phyloP scores from a whole-genome alignment of 179 eudicot genomes.

The Silene vulgaris region DNA sequence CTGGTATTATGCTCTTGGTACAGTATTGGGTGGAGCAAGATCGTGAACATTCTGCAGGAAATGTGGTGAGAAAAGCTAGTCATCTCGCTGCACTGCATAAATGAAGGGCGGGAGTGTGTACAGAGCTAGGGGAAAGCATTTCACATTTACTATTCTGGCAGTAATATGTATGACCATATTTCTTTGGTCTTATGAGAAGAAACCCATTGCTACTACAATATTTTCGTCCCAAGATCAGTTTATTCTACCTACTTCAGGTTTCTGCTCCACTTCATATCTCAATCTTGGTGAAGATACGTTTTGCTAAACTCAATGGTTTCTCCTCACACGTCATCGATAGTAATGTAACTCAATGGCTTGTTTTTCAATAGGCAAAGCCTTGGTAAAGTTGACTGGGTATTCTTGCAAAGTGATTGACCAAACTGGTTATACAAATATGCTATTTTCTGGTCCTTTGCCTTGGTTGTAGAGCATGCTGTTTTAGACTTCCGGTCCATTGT shows the following conservation, averaged over 20 bases:
- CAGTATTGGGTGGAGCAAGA: constrained; percentile 17
- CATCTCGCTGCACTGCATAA: constrained; percentile 24
- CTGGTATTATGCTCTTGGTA: background rate
- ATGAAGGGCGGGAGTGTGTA: constrained; percentile 39
- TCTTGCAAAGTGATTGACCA: no score
- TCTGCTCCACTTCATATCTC: constrained; percentile 18
- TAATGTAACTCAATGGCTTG: no score
- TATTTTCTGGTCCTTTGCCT: background rate
- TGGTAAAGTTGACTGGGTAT: no score
- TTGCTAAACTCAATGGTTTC: background rate
- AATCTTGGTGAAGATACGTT: background rate
- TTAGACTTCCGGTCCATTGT: constrained; percentile 1
- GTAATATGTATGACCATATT: constrained; percentile 38
- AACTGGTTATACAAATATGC: background rate
- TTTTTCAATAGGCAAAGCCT: no score
- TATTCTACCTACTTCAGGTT: constrained; percentile 37
- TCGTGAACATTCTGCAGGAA: constrained; percentile 10
- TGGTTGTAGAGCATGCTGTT: background rate
- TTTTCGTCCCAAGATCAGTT: constrained; percentile 31
- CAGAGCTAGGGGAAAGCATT: constrained; percentile 41
- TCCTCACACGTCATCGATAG: no score
- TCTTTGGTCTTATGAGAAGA: constrained; percentile 43
- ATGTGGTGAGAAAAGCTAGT: constrained; percentile 30
- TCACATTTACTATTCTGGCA: constrained; percentile 32
- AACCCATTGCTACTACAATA: constrained; percentile 27